These are phyloP conservation scores for Saccharomycopsis sp. DNA, from an alignment of 805 yeast genomes.

Conservation along the genomic window DNA sequence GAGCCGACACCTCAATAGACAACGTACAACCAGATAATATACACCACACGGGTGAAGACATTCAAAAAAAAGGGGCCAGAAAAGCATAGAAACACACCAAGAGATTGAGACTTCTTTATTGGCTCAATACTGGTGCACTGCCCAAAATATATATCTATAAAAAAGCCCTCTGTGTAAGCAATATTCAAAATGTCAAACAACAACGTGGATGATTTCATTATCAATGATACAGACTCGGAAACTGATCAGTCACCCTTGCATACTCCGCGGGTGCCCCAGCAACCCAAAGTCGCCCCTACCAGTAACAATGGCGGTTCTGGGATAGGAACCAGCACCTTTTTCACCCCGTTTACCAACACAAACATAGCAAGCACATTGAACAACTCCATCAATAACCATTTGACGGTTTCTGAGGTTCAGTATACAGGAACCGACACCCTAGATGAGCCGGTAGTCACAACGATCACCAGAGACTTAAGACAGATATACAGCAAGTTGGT, in stretches of 20 bases:
- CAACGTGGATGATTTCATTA: conserved; percentile 2
- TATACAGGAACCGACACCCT: conserved; percentile 65
- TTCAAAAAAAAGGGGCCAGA: too few species aligned
- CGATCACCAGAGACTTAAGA: conserved; percentile 41
- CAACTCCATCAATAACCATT: conserved; percentile 24
- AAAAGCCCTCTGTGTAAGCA: too few species aligned
- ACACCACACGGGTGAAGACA: too few species aligned
- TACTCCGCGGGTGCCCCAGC: background rate
- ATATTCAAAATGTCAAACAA: background rate
- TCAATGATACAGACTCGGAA: conserved; percentile 4
- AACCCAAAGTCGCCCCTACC: background rate
- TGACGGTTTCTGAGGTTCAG: conserved; percentile 39
- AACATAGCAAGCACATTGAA: background rate
- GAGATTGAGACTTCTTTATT: too few species aligned
- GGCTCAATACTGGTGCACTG: too few species aligned
- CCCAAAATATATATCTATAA: too few species aligned
- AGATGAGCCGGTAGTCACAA: conserved; percentile 60
- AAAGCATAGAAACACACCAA: too few species aligned
- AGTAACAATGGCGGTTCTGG: background rate
- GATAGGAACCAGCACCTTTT: background rate
- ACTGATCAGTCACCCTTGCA: background rate
- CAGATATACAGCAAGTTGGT: conserved; percentile 38
- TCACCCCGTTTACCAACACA: background rate
- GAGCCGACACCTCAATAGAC: too few species aligned
- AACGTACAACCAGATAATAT: too few species aligned